Conservation (phyloP, 352 stramenopile species). For the Pythium plurisporium region DNA sequence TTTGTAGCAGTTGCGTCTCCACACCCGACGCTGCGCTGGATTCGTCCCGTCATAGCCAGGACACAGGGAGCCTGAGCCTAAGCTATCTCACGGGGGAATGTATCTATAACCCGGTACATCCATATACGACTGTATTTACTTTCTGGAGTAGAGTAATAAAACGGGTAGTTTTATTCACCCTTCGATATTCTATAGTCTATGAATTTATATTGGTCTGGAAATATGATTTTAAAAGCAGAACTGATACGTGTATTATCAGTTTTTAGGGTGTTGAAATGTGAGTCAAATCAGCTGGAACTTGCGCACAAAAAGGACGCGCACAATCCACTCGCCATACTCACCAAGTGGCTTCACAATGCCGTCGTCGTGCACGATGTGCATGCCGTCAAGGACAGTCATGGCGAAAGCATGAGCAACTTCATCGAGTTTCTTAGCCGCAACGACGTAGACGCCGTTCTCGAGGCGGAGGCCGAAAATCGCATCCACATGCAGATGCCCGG, state of each 20-base stretch:
- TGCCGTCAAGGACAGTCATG: background rate
- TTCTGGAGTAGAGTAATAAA: too few species aligned
- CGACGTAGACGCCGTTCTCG: background rate
- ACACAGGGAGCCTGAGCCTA: too few species aligned
- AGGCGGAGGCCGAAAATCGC: background rate
- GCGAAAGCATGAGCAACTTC: background rate
- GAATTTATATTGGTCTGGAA: too few species aligned
- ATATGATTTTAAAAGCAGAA: too few species aligned
- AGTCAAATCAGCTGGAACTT: conserved; percentile 5
- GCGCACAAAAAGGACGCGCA: background rate
- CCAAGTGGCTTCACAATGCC: background rate
- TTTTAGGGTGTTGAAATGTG: background rate
- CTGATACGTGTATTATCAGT: background rate
- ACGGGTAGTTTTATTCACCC: too few species aligned
- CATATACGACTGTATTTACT: too few species aligned
- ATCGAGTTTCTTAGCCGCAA: background rate
- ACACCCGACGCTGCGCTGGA: too few species aligned
- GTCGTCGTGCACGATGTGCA: background rate
- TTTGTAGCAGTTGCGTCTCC: too few species aligned
- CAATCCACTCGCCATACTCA: background rate
- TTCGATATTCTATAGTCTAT: too few species aligned
- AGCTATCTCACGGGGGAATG: too few species aligned
- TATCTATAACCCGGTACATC: too few species aligned
- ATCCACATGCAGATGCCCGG: background rate
- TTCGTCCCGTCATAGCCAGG: too few species aligned